phyloP scores from a whole-genome alignment of 208 protist species.

The Leishmania major region DNA sequence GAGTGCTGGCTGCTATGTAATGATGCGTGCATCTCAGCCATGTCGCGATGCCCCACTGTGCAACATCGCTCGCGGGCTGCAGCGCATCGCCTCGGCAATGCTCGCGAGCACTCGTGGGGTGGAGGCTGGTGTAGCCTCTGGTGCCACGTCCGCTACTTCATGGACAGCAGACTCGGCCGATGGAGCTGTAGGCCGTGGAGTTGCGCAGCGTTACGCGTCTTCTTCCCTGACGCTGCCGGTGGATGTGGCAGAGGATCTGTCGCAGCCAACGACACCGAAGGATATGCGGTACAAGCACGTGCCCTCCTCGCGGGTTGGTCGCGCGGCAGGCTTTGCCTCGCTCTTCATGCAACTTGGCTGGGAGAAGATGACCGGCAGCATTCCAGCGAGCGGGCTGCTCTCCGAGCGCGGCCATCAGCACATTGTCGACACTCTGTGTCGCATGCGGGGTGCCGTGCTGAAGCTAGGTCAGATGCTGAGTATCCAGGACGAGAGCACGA shows the following conservation, averaged over 20 bases:
- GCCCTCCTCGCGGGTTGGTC: conserved; percentile 55
- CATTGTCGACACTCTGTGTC: conserved; percentile 94
- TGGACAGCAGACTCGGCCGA: too few relatives aligned
- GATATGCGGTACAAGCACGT: conserved; percentile 54
- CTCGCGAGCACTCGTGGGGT: conserved; percentile 7
- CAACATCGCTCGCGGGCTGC: conserved; percentile 61
- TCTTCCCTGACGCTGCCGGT: conserved; percentile 7
- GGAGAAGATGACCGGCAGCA: conserved; percentile 50
- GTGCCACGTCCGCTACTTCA: not conserved
- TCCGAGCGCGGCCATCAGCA: conserved; percentile 58
- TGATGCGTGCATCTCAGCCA: conserved; percentile 20
- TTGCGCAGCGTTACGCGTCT: not conserved
- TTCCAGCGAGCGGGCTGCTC: conserved; percentile 42
- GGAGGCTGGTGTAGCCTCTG: not conserved
- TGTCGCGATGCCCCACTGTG: conserved; percentile 31
- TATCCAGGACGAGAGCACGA: conserved; percentile 85
- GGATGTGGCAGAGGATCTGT: conserved; percentile 22
- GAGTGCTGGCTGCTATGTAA: too few relatives aligned
- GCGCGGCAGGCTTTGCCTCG: conserved; percentile 70
- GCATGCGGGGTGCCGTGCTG: conserved; percentile 93
- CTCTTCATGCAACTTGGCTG: conserved; percentile 72
- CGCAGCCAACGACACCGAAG: not conserved
- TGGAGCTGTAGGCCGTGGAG: not conserved
- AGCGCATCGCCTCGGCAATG: conserved; percentile 39
- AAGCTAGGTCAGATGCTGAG: conserved; percentile 98